These are phyloP conservation scores for Claviceps paspali DNA, from an alignment of 2,329 filamentous ascomycete genomes.

Conservation along the genomic window DNA sequence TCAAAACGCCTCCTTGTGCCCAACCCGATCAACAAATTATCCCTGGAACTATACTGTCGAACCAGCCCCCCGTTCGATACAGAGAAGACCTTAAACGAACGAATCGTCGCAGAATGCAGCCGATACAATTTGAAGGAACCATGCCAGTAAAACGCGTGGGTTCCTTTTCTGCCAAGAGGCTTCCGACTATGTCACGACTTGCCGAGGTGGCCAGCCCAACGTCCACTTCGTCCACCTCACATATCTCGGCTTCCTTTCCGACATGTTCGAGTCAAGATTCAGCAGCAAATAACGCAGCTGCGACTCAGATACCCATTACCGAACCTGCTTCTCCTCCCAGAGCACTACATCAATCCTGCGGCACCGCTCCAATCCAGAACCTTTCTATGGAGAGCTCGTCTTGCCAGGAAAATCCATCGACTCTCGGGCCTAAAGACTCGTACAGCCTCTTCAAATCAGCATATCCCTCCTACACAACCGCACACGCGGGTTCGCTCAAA, in stretches of 20 bases:
- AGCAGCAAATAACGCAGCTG: background rate
- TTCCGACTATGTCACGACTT: constrained; percentile 10
- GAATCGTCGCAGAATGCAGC: constrained; percentile 12
- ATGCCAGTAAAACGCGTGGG: constrained; percentile 2
- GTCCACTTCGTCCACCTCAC: constrained; percentile 15
- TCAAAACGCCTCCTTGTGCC: constrained; percentile 19
- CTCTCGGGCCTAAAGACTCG: background rate
- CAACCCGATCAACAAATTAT: constrained; percentile 14
- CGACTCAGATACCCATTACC: background rate
- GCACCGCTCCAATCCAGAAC: background rate
- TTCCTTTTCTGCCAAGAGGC: constrained; percentile 5
- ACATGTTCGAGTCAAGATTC: constrained; percentile 2
- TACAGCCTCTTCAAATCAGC: constrained; percentile 23
- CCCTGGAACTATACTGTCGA: constrained; percentile 8
- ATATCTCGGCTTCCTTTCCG: constrained; percentile 13
- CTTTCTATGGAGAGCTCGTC: background rate
- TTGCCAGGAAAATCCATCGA: background rate
- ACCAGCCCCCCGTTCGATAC: background rate
- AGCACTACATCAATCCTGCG: background rate
- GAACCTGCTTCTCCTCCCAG: background rate
- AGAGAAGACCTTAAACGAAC: constrained; percentile 1
- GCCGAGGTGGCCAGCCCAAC: constrained; percentile 12
- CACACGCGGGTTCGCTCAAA: constrained; percentile 21
- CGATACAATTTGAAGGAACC: constrained; percentile 10
- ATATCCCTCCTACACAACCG: constrained; percentile 29